Percentiles rank a stretch among this genome's conserved stretches.
These are phyloP conservation scores for Paraphaeosphaeria sporulosa DNA, from an alignment of 2,329 filamentous ascomycete species.

Conservation along the genomic window DNA sequence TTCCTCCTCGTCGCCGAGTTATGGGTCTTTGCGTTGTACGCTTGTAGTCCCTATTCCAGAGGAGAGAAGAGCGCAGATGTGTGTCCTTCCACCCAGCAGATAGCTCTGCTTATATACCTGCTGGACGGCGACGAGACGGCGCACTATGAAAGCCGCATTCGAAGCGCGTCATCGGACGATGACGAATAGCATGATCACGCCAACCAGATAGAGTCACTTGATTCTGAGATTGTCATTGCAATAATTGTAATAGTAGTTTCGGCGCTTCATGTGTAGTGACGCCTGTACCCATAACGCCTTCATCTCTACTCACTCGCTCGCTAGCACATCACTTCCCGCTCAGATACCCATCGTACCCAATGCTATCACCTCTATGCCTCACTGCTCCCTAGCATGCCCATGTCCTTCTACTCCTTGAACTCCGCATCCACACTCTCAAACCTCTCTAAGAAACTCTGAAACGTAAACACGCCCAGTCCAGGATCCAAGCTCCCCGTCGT, in stretches of 20 bases:
- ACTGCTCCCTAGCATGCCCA: too few species aligned
- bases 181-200: too few species aligned
- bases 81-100: not conserved
- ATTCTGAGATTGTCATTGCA: too few species aligned
- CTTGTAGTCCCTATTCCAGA: not conserved
- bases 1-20: too few species aligned
- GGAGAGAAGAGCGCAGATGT: not conserved
- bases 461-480: slow-evolving; percentile 84
- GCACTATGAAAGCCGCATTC: not conserved
- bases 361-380: not conserved
- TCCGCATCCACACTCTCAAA: slow-evolving; percentile 86
- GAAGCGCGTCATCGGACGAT: too few species aligned
- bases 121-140: not conserved
- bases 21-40: too few species aligned
- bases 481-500: slow-evolving; percentile 88
- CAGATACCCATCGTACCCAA: not conserved
- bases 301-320: too few species aligned
- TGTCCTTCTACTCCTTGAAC: slow-evolving; percentile 59
- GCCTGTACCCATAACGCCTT: too few species aligned
- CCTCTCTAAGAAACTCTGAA: slow-evolving; percentile 86
- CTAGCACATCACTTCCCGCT: too few species aligned
- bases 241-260: too few species aligned
- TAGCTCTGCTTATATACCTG: not conserved
- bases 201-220: too few species aligned
- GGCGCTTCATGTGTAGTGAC: too few species aligned